Base-by-base conservation (phyloP, 2,329 filamentous ascomycete genomes). In the Fusarium oligoseptatum region DNA sequence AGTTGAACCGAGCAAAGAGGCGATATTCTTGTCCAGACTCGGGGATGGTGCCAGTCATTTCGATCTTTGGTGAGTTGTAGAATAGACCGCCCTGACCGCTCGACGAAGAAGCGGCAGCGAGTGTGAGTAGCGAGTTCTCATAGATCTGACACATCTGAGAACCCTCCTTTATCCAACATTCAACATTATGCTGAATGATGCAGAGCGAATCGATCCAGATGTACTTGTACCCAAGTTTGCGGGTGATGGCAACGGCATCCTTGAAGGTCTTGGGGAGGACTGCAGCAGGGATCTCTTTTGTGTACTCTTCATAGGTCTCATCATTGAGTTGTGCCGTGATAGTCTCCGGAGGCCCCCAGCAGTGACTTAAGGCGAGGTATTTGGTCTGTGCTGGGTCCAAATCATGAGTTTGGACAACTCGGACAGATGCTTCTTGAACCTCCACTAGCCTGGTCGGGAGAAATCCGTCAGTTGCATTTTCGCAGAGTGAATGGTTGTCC, bases 391-490 rank as follows among this genome's bases (percentile, higher is more conserved):
- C 11, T 1, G 43, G 43, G 24, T 63, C 36, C 22, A 63, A 41
- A 6, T 34, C 45, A 4, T 11, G 29, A 15, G 45, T 55, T 15
- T 55, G 17, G 7, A 63, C 34, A 12, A 63, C 34, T 10, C 45
- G 17, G 6, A 63, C 60, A 20, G 15, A 29, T 5, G 45, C 11
- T 20, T 36, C 45, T 15, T 12, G 32, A 6, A 63, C 34, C 17
- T 63, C 32, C 11, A 63, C 60, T 11, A 63, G 60, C 15, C 60
- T 63, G 9, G 45, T 41, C 2, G 60, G 60, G 24, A 63, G 60
- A 55, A 63, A 63, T 0, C 22, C 32, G 4, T 17, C n/a, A 2
- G 24, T 3, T 27, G 15, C 15, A 12, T 14, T 29, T 4, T 55
- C 34, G 22, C 60, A 63, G 10, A 39, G 10, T 32, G 34, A 41